phyloP scores from a whole-genome alignment of 805 yeast species.

The Martiniozyma abietophila region DNA sequence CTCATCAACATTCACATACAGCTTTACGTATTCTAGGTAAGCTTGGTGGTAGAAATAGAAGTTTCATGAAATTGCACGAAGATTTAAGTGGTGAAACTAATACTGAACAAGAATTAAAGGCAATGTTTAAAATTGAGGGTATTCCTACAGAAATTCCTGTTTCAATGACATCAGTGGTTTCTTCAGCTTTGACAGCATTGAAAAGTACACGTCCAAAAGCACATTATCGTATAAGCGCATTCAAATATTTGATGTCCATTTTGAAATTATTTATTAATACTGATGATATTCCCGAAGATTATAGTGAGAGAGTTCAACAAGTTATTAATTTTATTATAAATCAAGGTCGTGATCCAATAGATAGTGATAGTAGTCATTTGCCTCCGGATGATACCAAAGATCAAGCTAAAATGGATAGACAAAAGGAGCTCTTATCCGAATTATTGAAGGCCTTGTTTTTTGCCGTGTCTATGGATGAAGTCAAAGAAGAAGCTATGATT shows the following conservation, averaged over 20 bases:
- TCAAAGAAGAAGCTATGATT: constrained; percentile 54
- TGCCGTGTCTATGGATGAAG: constrained; percentile 66
- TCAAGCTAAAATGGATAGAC: constrained; percentile 40
- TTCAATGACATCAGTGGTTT: constrained; percentile 75
- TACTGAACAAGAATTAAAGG: constrained; percentile 58
- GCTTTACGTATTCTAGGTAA: constrained; percentile 90
- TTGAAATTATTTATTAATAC: constrained; percentile 60
- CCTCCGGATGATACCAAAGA: constrained; percentile 38
- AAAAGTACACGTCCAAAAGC: constrained; percentile 55
- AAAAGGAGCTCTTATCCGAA: constrained; percentile 55
- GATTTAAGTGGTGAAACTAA: constrained; percentile 46
- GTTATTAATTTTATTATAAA: constrained; percentile 37
- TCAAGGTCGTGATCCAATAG: constrained; percentile 20
- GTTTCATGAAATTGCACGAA: constrained; percentile 67
- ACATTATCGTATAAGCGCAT: constrained; percentile 72
- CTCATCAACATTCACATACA: constrained; percentile 91
- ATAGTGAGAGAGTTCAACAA: constrained; percentile 35
- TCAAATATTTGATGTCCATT: constrained; percentile 56
- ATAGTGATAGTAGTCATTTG: constrained; percentile 16
- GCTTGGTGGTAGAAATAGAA: constrained; percentile 91
- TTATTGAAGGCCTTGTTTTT: constrained; percentile 65
- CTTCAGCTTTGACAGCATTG: constrained; percentile 65
- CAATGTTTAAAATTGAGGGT: constrained; percentile 65
- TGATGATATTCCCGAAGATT: constrained; percentile 37
- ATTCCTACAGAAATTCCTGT: constrained; percentile 52